Evolutionary conservation across 768 basidiomycete genomes (phyloP), one percentile per base, ranked within the genome.

Genomic region (Chalciporus piperatus): DNA sequence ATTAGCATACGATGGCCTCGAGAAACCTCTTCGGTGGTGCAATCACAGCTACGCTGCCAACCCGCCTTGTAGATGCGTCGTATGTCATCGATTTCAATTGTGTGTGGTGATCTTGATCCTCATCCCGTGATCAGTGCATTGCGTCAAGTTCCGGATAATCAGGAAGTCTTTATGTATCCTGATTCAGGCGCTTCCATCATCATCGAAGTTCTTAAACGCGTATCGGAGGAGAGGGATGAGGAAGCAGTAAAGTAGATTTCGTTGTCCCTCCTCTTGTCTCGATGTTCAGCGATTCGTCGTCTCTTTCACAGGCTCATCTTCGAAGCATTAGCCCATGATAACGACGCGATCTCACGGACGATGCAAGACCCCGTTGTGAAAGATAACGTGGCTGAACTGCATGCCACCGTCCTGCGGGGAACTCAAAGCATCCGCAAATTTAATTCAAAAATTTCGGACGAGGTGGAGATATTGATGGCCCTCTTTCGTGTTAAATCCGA

Each of bases 61-160:
- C 57, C 1, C 54, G 69, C 51, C 80, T 92, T 54, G 59, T 91
- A 48, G 96, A 99, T 72, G 92, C 86, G 46, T 90, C 93, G 96
- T 97, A 72, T 55, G 91, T 72, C 17, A 33, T 16, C 27, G 25
- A 33, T 77, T 12, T 27, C 27, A 25, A 25, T 19, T 4, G 12
- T 7, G 12, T 7, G 3, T 45, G 17, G 30, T 11, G 20, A 25
- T 35, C 42, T 19, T 38, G 27, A 9, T 16, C 33, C 4, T 47
- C 33, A 56, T 37, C 19, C 19, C 19, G 8, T 35, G 35, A 30
- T 47, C 62, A 87, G 85, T 52, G 72, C 76, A 45, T 52, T 85
- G 6, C 91, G 96, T 48, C 90, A 98, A 70, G 76, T 99, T 12
- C 95, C 97, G 13, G 89, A 98, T 65, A 92, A 83, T 4, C 96